Base-by-base conservation (phyloP, 148 eudicot species). In the Salicornia ramosissima region DNA sequence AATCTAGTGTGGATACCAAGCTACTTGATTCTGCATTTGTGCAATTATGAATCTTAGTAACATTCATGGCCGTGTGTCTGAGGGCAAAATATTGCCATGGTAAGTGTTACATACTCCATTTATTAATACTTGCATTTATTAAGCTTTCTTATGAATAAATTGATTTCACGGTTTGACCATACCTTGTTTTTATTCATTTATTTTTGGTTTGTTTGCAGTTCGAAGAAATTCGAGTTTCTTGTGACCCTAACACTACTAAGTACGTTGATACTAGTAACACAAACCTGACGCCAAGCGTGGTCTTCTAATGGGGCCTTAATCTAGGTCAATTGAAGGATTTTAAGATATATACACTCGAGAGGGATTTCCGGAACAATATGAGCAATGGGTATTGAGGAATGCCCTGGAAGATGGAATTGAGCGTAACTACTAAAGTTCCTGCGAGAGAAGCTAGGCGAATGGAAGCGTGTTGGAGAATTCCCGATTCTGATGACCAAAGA, bases 211-310 rank as follows among this genome's bases (percentile, higher is more conserved):
- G 14, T 18, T 12, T 66, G 65, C 84, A 87, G 89, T 58, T 87
- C 70, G 92, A 87, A 83, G 85, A 78, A 64, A 40, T 77, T 33
- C 79, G 46, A 21, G 82, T 78, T 31, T 77, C 72, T 22, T 87
- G 87, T 47, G 92, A 87, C 59, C 92, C 92, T 16, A 87, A 83
- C 73, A 89, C 89, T 10, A 80, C 84, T 5, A 87, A 85, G 45
- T 78, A 85, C 62, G 72, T 61, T 46, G 83, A 80, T 22, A 61
- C 68, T 26, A 25, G 70, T 55, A 49, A 36, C 25, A 12, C 43
- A 33, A 25, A 72, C 39, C 18, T 14, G 14, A 73, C 62, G 64
- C 84, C 87, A 5, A 81, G 75, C 26, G 58, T 77, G 5, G 84
- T 83, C 19, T 87, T 79, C 49, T 87, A 78, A 57, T 85, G 88